Conservation (phyloP, 768 basidiomycete species). For the Pholiota conissans region DNA sequence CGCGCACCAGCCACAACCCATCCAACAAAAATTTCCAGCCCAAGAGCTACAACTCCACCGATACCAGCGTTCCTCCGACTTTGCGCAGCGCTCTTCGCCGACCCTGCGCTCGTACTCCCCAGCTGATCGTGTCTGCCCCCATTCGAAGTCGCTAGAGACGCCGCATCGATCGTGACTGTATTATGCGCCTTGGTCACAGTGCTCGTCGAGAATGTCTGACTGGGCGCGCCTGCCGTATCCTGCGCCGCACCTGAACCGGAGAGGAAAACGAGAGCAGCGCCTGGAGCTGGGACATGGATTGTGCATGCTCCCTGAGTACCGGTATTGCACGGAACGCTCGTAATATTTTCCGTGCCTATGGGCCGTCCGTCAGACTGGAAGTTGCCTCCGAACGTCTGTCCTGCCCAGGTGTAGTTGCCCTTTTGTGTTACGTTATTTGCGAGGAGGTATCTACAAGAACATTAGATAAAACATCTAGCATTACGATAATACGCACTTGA, state of each 20-base stretch:
- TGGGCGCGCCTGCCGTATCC: slow-evolving; percentile 32
- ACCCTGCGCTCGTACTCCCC: slow-evolving; percentile 34
- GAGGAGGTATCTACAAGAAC: slow-evolving; percentile 21
- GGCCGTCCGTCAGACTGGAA: slow-evolving; percentile 70
- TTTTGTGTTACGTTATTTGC: slow-evolving; percentile 52
- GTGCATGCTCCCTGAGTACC: slow-evolving; percentile 61
- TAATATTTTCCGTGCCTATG: slow-evolving; percentile 46
- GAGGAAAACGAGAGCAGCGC: slow-evolving; percentile 72
- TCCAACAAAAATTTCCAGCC: neutral
- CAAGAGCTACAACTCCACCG: neutral
- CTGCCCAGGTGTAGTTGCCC: slow-evolving; percentile 62
- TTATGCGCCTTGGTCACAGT: slow-evolving; percentile 47
- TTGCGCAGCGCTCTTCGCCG: neutral
- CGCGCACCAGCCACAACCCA: neutral
- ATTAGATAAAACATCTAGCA: neutral
- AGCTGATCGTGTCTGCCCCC: slow-evolving; percentile 32
- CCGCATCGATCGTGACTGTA: slow-evolving; percentile 53
- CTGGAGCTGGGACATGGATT: slow-evolving; percentile 67
- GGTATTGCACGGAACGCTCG: slow-evolving; percentile 52
- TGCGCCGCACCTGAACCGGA: slow-evolving; percentile 33
- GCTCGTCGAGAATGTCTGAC: slow-evolving; percentile 53
- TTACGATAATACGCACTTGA: slow-evolving; percentile 40
- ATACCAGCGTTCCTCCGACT: neutral
- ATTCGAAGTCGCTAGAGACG: slow-evolving; percentile 63
- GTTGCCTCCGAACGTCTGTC: slow-evolving; percentile 57